phyloP scores from a whole-genome alignment of 176 grass and related monocot species.

The Urochloa ruziziensis region DNA sequence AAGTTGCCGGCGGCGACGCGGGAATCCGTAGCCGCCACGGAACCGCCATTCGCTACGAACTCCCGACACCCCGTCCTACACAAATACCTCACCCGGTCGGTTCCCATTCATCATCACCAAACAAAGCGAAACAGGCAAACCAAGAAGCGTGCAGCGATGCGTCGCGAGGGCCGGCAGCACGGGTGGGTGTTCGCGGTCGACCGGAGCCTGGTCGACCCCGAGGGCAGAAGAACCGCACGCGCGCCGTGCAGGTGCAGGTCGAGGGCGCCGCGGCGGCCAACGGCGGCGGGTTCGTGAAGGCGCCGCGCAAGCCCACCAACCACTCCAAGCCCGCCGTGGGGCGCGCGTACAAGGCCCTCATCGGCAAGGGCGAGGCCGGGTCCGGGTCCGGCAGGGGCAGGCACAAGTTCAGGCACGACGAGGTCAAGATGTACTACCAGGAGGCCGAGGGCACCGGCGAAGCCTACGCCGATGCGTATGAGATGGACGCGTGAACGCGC shows the following conservation, averaged over 20 bases:
- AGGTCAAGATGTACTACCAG: background rate
- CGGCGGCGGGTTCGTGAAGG: background rate
- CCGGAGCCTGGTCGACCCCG: slow-evolving; percentile 11
- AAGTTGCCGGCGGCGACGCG: background rate
- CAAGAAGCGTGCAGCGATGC: background rate
- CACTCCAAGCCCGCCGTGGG: background rate
- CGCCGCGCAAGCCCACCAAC: slow-evolving; percentile 25
- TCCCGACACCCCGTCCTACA: background rate
- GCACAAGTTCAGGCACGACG: slow-evolving; percentile 31
- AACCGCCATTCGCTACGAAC: background rate
- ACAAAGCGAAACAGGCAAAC: background rate
- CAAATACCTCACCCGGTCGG: background rate
- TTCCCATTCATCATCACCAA: background rate
- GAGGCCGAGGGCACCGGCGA: background rate
- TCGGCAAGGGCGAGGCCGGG: no score
- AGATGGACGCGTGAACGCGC: no score
- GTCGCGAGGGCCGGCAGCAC: slow-evolving; percentile 29
- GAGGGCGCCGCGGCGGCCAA: background rate
- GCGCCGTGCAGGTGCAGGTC: background rate
- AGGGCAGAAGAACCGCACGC: slow-evolving; percentile 26
- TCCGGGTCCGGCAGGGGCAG: background rate
- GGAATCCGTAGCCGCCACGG: background rate
- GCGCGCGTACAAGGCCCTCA: no score
- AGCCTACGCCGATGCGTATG: background rate
- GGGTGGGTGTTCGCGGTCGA: slow-evolving; percentile 29